A percentile compares a stretch with the other conserved stretches of the same genome.
phyloP scores from a whole-genome alignment of 345 rosid genomes.

The Hibiscus syriacus region DNA sequence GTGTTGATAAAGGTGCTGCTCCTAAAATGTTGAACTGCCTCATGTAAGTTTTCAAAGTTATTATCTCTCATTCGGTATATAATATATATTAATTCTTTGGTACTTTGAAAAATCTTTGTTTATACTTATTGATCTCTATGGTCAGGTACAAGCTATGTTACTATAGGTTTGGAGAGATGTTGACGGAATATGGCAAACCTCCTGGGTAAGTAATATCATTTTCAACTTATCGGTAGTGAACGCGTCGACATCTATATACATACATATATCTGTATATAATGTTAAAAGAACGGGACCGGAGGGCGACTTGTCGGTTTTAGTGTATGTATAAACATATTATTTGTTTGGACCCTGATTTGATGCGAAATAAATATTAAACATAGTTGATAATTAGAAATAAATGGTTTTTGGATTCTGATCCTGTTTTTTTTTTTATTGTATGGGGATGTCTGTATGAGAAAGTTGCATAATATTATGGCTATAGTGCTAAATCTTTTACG shows the following conservation, averaged over 20 bases:
- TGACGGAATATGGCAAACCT: slow-evolving; percentile 89
- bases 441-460: too few relatives aligned
- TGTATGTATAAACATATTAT: too few relatives aligned
- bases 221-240: background rate
- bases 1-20: slow-evolving; percentile 96
- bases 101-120: background rate
- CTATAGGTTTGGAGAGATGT: slow-evolving; percentile 93
- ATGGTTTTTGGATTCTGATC: too few relatives aligned
- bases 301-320: background rate
- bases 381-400: too few relatives aligned
- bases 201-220: slow-evolving; percentile 59
- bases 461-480: background rate
- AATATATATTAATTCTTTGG: background rate
- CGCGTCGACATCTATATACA: background rate
- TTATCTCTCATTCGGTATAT: background rate
- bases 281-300: background rate
- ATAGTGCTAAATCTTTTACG: background rate
- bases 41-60: slow-evolving; percentile 52
- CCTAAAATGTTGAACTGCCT: slow-evolving; percentile 99
- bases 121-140: slow-evolving; percentile 2
- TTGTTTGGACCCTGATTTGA: too few relatives aligned
- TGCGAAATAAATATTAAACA: too few relatives aligned
- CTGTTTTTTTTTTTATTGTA: too few relatives aligned
- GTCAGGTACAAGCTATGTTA: slow-evolving; percentile 88
- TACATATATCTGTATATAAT: background rate